phyloP scores from a whole-genome alignment of 441 rosid species.

The Breynia disticha region DNA sequence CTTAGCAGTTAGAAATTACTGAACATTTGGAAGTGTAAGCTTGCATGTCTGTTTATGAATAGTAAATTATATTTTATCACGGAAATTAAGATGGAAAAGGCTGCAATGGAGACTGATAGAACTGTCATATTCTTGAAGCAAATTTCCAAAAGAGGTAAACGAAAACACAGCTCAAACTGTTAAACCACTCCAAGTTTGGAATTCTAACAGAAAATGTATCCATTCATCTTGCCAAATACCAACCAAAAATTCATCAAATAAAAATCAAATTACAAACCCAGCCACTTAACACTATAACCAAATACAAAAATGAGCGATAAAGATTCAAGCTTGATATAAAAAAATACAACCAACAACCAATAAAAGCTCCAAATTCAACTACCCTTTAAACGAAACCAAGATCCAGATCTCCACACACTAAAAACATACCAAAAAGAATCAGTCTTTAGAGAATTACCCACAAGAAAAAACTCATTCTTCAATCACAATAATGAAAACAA shows the following conservation, averaged over 20 bases:
- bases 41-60: too few species aligned
- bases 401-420: slow-evolving; percentile 36
- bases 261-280: too few species aligned
- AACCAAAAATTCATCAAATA: slow-evolving; percentile 8
- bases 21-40: too few species aligned
- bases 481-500: neutral
- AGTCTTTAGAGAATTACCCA: neutral
- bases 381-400: slow-evolving; percentile 14
- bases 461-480: neutral
- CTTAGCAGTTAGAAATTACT: too few species aligned
- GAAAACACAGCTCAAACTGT: slow-evolving; percentile 4
- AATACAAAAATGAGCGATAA: too few species aligned
- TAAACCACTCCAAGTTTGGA: slow-evolving; percentile 10
- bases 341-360: neutral
- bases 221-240: neutral
- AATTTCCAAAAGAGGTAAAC: slow-evolving; percentile 6
- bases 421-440: slow-evolving; percentile 2
- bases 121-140: slow-evolving; percentile 8
- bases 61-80: too few species aligned
- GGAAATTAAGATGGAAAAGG: neutral
- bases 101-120: slow-evolving; percentile 1
- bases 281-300: too few species aligned
- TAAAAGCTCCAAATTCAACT: neutral
- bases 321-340: too few species aligned
- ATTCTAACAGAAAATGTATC: slow-evolving; percentile 11